Conservation (phyloP, 1,284 basidiomycete genomes). For the Trichosporon asahii region DNA sequence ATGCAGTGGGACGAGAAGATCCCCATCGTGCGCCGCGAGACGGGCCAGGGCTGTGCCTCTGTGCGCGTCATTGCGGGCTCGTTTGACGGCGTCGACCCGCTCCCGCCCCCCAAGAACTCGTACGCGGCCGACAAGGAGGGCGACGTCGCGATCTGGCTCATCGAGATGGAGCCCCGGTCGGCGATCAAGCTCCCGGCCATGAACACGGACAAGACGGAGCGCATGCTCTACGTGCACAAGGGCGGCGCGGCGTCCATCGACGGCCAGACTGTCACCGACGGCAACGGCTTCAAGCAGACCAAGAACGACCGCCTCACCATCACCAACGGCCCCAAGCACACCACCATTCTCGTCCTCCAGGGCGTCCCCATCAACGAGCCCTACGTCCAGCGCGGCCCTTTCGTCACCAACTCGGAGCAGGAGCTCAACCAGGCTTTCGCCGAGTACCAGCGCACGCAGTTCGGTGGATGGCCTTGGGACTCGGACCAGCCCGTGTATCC, state of each 20-base stretch:
- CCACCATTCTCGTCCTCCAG: constrained; percentile 21
- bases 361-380: constrained; percentile 20
- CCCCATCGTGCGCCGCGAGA: constrained; percentile 10
- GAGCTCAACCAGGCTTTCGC: constrained; percentile 18
- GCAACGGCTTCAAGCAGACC: not conserved
- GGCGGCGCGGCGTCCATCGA: constrained; percentile 14
- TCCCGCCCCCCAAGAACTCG: constrained; percentile 11
- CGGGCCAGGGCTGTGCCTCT: not conserved
- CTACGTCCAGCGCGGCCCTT: constrained; percentile 20
- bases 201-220: constrained; percentile 5
- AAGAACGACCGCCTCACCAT: constrained; percentile 11
- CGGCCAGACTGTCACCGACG: constrained; percentile 5
- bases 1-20: constrained; percentile 26
- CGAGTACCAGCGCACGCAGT: constrained; percentile 23
- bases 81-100: constrained; percentile 9
- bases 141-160: constrained; percentile 21
- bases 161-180: constrained; percentile 17
- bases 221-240: constrained; percentile 22
- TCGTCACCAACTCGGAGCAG: constrained; percentile 23
- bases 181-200: constrained; percentile 13
- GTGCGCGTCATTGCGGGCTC: constrained; percentile 19
- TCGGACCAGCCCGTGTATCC: constrained; percentile 12
- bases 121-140: constrained; percentile 11
- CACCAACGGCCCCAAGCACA: constrained; percentile 10
- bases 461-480: constrained; percentile 22